A percentile compares a stretch with the other conserved stretches of the same genome.
Conservation (phyloP, 768 basidiomycete species). For the Suillus weaverae region DNA sequence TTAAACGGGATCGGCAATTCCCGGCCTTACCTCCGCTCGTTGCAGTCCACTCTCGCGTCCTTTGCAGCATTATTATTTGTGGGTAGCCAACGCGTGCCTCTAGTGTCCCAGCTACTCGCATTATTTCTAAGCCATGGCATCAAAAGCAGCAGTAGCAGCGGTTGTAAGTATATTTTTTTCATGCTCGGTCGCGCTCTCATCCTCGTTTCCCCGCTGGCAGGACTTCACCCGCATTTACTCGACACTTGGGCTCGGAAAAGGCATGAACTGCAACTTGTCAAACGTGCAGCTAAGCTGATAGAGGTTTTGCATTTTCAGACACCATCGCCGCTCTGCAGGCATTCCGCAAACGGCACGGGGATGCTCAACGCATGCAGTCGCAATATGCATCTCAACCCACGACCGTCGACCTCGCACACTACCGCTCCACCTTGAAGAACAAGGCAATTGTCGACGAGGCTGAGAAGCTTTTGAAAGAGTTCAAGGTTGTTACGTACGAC, state of each 20-base stretch:
- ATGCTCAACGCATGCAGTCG: slow-evolving; percentile 75
- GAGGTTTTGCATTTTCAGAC: slow-evolving; percentile 47
- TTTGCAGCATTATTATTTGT: slow-evolving; percentile 8
- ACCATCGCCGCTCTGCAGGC: slow-evolving; percentile 87
- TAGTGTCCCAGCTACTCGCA: slow-evolving; percentile 2
- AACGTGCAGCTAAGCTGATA: neutral
- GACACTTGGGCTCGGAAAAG: slow-evolving; percentile 83
- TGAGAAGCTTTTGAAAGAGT: slow-evolving; percentile 83
- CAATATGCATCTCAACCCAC: slow-evolving; percentile 70
- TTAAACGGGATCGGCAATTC: slow-evolving; percentile 23
- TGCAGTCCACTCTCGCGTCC: slow-evolving; percentile 15
- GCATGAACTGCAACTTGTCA: slow-evolving; percentile 39
- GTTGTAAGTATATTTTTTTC: slow-evolving; percentile 45
- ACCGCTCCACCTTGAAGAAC: slow-evolving; percentile 91
- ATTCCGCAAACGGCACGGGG: slow-evolving; percentile 93
- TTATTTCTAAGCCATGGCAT: slow-evolving; percentile 50
- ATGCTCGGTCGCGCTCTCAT: slow-evolving; percentile 2
- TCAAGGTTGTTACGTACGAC: slow-evolving; percentile 96
- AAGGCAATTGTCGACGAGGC: slow-evolving; percentile 88
- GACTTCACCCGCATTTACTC: slow-evolving; percentile 84
- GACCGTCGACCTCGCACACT: slow-evolving; percentile 87
- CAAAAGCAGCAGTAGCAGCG: slow-evolving; percentile 69
- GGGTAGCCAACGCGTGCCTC: neutral
- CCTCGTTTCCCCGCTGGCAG: slow-evolving; percentile 38
- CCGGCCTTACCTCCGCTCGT: slow-evolving; percentile 22